Evolutionary conservation across 495 filamentous ascomycete genomes (phyloP).

Genomic region (Daldinia grandis): DNA sequence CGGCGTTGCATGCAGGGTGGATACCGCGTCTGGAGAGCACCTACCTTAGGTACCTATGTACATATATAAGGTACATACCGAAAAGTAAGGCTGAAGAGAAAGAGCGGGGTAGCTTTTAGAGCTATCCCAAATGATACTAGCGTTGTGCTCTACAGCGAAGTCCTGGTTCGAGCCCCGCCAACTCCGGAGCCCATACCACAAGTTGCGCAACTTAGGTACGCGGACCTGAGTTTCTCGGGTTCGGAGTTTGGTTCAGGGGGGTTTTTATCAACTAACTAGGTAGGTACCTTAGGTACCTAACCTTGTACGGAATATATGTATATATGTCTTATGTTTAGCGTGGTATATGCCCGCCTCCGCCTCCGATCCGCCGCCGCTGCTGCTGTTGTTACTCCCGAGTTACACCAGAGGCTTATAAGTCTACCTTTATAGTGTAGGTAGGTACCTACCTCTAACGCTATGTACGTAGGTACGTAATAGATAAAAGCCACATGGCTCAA

Average conservation of each 20-base stretch:
- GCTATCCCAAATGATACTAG: background rate
- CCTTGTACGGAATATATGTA: too few species aligned
- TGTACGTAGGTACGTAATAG: background rate
- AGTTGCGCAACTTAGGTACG: background rate
- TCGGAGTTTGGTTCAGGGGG: background rate
- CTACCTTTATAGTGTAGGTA: too few species aligned
- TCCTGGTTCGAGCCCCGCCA: background rate
- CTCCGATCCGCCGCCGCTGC: too few species aligned
- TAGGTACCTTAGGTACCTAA: too few species aligned
- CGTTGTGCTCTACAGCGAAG: background rate
- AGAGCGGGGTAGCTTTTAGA: conserved; percentile 27
- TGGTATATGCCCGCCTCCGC: too few species aligned
- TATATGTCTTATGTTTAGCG: too few species aligned
- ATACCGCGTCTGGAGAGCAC: background rate
- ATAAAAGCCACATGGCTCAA: background rate
- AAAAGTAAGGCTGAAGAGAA: conserved; percentile 27
- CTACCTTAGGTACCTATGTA: too few species aligned
- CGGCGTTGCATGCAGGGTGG: conserved; percentile 27
- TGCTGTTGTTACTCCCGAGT: too few species aligned
- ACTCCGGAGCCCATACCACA: conserved; percentile 1
- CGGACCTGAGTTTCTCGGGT: background rate
- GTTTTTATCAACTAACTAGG: too few species aligned
- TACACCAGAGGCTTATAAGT: too few species aligned
- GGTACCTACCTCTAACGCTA: too few species aligned
- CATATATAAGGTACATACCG: background rate